These are phyloP conservation scores for Rhododendron mucronatum DNA, from an alignment of 148 eudicot species.

Conservation along the genomic window DNA sequence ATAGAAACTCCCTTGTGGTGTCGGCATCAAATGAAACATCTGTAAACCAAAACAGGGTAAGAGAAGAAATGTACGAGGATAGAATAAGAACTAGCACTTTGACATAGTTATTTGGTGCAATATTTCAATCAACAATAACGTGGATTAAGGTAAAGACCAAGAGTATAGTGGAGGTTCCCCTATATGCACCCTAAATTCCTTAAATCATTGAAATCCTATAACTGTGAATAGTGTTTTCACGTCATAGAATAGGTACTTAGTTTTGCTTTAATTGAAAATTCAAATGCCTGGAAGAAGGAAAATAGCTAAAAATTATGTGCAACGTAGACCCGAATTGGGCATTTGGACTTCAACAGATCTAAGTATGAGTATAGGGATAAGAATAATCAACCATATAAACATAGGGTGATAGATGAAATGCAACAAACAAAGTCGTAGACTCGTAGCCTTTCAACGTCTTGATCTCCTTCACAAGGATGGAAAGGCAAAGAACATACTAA, in stretches of 20 bases:
- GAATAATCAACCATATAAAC: neutral
- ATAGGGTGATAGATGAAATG: neutral
- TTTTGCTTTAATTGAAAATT: neutral
- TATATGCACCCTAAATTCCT: neutral
- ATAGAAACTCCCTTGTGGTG: slow-evolving; percentile 46
- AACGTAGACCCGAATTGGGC: too few species aligned
- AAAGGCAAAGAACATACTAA: too few species aligned
- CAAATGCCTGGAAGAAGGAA: neutral
- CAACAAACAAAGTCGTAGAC: neutral
- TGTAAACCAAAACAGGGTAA: slow-evolving; percentile 8
- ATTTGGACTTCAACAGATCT: neutral
- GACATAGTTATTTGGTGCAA: neutral
- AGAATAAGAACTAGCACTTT: neutral
- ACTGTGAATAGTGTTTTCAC: neutral
- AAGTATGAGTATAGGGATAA: neutral
- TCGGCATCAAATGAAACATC: slow-evolving; percentile 46
- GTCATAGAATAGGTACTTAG: neutral
- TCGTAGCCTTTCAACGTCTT: neutral
- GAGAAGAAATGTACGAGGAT: neutral
- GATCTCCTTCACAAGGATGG: neutral
- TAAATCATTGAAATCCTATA: neutral
- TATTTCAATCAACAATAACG: neutral
- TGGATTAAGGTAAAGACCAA: neutral
- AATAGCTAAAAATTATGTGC: neutral
- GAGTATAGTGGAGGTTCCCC: neutral